phyloP scores from a whole-genome alignment of 2,329 filamentous ascomycete species.

The Alternaria sp. region DNA sequence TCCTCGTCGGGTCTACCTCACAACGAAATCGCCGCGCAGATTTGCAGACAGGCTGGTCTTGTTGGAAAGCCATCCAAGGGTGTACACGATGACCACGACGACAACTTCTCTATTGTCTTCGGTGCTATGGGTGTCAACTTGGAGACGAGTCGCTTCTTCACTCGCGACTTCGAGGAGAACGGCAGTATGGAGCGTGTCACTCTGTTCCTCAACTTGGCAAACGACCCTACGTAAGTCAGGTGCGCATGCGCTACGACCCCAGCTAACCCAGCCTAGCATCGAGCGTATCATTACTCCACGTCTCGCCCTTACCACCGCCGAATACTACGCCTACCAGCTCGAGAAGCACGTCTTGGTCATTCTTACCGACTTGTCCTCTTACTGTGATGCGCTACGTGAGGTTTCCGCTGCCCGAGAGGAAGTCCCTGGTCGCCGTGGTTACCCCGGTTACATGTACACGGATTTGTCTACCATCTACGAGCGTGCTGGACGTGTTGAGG shows the following conservation, averaged over 20 bases:
- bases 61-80: constrained; percentile 94
- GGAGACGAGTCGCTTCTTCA: constrained; percentile 99
- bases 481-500: constrained; percentile 95
- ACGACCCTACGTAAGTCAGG: constrained; percentile 86
- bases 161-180: constrained; percentile 98
- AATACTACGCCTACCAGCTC: constrained; percentile 99
- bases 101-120: constrained; percentile 99
- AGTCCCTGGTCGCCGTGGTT: constrained; percentile 98
- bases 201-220: constrained; percentile 98
- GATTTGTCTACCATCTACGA: constrained; percentile 99
- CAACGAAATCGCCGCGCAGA: constrained; percentile 99
- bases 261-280: constrained; percentile 67
- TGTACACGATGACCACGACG: constrained; percentile 94
- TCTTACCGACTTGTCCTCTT: constrained; percentile 95
- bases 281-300: constrained; percentile 99
- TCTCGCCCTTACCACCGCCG: constrained; percentile 95
- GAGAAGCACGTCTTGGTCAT: constrained; percentile 99
- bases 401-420: constrained; percentile 98
- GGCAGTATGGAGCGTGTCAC: constrained; percentile 97
- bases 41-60: constrained; percentile 94
- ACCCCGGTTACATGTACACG: constrained; percentile 99
- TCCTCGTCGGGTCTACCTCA: constrained; percentile 97
- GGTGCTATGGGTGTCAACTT: constrained; percentile 99
- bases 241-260: constrained; percentile 2
- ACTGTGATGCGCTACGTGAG: constrained; percentile 98